Conservation (phyloP, 139 green algal species). For the Pleodorina starrii region DNA sequence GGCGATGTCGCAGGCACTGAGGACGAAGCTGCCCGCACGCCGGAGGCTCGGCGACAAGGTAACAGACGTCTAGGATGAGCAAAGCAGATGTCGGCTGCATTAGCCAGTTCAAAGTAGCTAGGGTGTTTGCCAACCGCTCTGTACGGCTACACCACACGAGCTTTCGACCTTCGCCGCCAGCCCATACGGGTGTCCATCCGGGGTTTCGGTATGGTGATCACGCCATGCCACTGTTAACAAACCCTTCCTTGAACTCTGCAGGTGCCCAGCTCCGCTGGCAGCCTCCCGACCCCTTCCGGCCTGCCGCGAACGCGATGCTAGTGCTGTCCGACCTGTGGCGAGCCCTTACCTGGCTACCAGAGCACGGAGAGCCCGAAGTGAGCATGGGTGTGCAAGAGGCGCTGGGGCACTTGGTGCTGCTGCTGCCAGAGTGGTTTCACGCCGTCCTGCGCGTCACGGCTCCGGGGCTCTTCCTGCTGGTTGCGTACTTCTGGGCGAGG, state of each 20-base stretch:
- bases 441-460: not conserved
- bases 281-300: conserved; percentile 16
- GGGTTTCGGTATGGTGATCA: no score
- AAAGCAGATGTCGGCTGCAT: no score
- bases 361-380: not conserved
- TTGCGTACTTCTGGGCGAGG: no score
- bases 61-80: no score
- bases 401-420: not conserved
- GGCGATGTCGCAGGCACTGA: not conserved
- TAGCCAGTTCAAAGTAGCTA: no score
- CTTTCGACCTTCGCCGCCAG: no score
- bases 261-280: not conserved
- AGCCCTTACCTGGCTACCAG: not conserved
- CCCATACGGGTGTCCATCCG: no score
- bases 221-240: no score
- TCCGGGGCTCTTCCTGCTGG: not conserved
- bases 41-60: not conserved
- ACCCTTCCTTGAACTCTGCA: not conserved
- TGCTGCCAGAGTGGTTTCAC: not conserved
- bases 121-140: no score
- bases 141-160: no score
- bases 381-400: not conserved
- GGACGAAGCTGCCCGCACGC: not conserved
- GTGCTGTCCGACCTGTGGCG: conserved; percentile 20
- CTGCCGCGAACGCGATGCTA: not conserved